A percentile compares a stretch with the other conserved stretches of the same genome.
These are phyloP conservation scores for Porodaedalea pini DNA, from an alignment of 1,284 basidiomycete species.

Conservation along the genomic window DNA sequence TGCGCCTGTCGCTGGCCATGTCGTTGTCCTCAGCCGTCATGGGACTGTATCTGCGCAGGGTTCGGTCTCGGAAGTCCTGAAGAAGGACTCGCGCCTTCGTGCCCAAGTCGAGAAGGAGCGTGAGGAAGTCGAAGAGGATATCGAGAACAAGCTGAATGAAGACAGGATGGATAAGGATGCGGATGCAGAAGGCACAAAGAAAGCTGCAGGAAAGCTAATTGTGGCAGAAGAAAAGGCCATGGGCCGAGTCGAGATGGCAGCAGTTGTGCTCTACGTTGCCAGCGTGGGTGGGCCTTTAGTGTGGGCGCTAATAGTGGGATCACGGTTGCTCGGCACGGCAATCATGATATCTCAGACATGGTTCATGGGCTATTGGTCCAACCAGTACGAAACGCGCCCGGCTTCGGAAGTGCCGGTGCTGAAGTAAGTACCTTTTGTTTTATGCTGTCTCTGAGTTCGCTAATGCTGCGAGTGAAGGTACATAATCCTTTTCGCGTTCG, in stretches of 20 bases:
- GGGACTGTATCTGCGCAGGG: constrained; percentile 27
- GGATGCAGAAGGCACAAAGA: constrained; percentile 15
- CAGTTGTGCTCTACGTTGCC: constrained; percentile 18
- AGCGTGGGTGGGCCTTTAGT: constrained; percentile 19
- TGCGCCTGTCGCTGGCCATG: constrained; percentile 37
- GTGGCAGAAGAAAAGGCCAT: constrained; percentile 41
- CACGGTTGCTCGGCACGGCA: not conserved
- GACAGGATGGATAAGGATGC: not conserved
- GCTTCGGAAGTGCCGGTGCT: constrained; percentile 36
- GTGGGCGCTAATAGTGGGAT: constrained; percentile 9
- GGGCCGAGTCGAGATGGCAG: constrained; percentile 35
- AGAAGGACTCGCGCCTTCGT: constrained; percentile 26
- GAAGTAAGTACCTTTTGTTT: constrained; percentile 35
- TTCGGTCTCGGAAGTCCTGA: constrained; percentile 23
- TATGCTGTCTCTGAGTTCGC: not conserved
- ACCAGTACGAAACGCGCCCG: constrained; percentile 31
- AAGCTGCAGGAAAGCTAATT: constrained; percentile 31
- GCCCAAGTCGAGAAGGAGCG: constrained; percentile 22
- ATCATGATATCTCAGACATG: constrained; percentile 25
- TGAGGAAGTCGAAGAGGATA: constrained; percentile 9
- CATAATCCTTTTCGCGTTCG: constrained; percentile 29
- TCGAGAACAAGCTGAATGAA: constrained; percentile 17
- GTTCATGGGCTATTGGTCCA: constrained; percentile 40
- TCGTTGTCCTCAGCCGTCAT: constrained; percentile 34
- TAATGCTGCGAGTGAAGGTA: constrained; percentile 11